Conservation (phyloP, 176 grass and related monocot species). For the Eleusine coracana region DNA sequence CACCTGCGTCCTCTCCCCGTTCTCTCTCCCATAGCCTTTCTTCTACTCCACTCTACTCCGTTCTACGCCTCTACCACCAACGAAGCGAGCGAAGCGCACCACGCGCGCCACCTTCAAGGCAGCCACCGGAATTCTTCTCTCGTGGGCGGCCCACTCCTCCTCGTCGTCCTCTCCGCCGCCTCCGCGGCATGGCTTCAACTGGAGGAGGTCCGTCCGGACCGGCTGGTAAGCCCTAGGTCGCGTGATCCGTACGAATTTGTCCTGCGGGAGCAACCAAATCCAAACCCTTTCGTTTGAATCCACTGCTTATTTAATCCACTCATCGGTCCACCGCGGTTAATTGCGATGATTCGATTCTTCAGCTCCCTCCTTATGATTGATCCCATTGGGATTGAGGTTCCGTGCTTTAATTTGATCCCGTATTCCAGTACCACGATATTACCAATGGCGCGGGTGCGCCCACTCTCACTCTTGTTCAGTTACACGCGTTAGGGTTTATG, state of each 20-base stretch:
- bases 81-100: not conserved
- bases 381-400: not conserved
- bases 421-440: not conserved
- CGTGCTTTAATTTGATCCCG: not conserved
- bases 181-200: constrained; percentile 25
- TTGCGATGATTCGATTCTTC: not conserved
- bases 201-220: constrained; percentile 41
- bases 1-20: not conserved
- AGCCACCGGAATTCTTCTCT: not conserved
- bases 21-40: not conserved
- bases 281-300: not conserved
- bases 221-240: constrained; percentile 33
- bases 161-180: not conserved
- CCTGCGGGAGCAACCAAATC: not conserved
- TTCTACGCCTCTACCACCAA: not conserved
- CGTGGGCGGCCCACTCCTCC: not conserved
- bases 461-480: not conserved
- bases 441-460: not conserved
- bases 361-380: no score
- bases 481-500: not conserved
- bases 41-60: not conserved
- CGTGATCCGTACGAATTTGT: constrained; percentile 1
- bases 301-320: no score
- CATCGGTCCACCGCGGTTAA: not conserved
- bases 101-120: not conserved